phyloP scores from a whole-genome alignment of 2,329 filamentous ascomycete species.

The Immersiporthe knoxdaviesiana region DNA sequence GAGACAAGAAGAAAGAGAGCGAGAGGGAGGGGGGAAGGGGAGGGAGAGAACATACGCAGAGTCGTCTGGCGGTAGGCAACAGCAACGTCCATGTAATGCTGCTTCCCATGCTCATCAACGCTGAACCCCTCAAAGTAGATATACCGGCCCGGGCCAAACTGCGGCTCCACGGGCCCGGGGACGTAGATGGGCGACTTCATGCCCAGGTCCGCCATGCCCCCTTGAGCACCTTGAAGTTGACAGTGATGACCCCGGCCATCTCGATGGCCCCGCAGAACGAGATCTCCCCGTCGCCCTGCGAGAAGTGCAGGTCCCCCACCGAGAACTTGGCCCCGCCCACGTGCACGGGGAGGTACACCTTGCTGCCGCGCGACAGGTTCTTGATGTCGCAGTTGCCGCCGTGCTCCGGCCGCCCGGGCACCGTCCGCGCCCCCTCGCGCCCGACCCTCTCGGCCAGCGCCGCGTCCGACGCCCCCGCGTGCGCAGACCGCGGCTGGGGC shows the following conservation, averaged over 20 bases:
- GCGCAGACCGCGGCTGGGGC: conserved; percentile 71
- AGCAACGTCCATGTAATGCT: conserved; percentile 85
- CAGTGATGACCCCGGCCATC: conserved; percentile 89
- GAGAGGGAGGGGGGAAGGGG: conserved; percentile 10
- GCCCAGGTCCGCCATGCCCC: conserved; percentile 73
- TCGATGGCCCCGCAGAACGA: conserved; percentile 90
- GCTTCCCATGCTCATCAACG: conserved; percentile 85
- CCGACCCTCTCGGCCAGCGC: conserved; percentile 69
- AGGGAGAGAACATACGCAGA: conserved; percentile 54
- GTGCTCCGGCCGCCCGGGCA: conserved; percentile 83
- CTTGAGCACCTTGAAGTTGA: conserved; percentile 89
- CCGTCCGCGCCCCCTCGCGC: conserved; percentile 79
- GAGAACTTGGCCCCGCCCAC: conserved; percentile 86
- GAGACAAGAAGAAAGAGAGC: too few species aligned
- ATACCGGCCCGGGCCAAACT: conserved; percentile 80
- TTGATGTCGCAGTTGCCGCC: conserved; percentile 94
- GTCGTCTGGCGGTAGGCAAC: conserved; percentile 85
- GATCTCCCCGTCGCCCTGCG: conserved; percentile 88
- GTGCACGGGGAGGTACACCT: conserved; percentile 87
- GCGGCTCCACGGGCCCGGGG: conserved; percentile 84
- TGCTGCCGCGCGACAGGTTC: conserved; percentile 70
- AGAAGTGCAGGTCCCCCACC: conserved; percentile 87
- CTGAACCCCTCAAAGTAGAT: conserved; percentile 90
- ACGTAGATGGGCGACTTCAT: conserved; percentile 86
- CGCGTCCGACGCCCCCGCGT: conserved; percentile 67